phyloP scores from a whole-genome alignment of 805 yeast species.

The Suhomyces pyralidae region DNA sequence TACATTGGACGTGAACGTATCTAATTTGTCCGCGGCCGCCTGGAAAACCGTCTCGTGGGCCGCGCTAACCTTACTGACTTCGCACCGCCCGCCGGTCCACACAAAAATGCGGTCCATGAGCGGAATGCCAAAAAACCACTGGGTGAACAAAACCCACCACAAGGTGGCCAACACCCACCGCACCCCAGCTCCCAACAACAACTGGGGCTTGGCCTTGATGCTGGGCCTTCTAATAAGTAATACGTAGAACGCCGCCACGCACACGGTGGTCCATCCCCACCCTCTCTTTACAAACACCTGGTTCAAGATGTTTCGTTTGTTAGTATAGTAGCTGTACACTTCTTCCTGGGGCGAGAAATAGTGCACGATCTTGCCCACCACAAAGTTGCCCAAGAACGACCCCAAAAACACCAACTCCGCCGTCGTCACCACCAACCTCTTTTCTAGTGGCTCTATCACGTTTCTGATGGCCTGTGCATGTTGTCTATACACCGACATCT shows the following conservation, averaged over 20 bases:
- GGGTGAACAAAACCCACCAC: conserved; percentile 88
- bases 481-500: conserved; percentile 11
- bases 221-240: conserved; percentile 8
- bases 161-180: conserved; percentile 56
- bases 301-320: conserved; percentile 71
- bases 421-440: conserved; percentile 10
- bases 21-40: not conserved
- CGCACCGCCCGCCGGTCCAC: conserved; percentile 80
- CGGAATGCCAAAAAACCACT: conserved; percentile 82
- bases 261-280: conserved; percentile 80
- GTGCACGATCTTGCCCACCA: conserved; percentile 52
- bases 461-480: conserved; percentile 5
- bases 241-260: conserved; percentile 25
- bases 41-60: conserved; percentile 11
- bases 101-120: conserved; percentile 84
- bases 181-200: conserved; percentile 18
- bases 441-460: not conserved
- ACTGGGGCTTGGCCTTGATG: conserved; percentile 1
- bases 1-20: conserved; percentile 1
- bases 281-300: conserved; percentile 79
- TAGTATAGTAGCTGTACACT: conserved; percentile 48
- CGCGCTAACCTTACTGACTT: conserved; percentile 11
- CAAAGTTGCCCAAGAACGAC: conserved; percentile 41
- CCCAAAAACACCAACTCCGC: conserved; percentile 26
- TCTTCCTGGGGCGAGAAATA: conserved; percentile 43